Evolutionary conservation across 257 asterid genomes (phyloP), one percentile per base, ranked within the genome.

Genomic region (Solanum raphanifolium): DNA sequence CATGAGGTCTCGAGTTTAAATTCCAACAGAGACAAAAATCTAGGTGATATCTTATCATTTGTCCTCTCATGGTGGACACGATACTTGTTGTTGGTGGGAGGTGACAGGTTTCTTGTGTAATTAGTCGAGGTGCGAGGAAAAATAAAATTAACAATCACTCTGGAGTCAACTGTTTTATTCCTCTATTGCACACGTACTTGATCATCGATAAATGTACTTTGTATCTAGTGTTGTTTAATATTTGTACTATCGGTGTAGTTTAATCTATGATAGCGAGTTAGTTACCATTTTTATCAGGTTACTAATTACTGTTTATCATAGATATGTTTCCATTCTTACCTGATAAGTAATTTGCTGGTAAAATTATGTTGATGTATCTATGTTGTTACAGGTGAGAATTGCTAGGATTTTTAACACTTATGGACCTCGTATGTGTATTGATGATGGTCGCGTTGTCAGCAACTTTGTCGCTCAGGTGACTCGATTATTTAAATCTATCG

Each of bases 381-480:
- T 48, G 32, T 55, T 39, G 38, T 85, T 68, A 46, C 93, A 97
- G 99, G 98, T 95, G 60, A 92, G 99, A 88, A 97, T 95, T 88
- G 98, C 99, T 38, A 92, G 99, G 94, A 97, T 97, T 88, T 97
- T 97, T 27, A 97, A 97, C 91, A 97, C 99, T 10, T 97, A 97
- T 58, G 99, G 99, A 31, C 99, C 99, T 34, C 95, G 99, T 52
- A 97, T 97, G 99, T 97, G 98, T 89, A 95, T 97, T 81, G 99
- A 97, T 87, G 99, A 97, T 90, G 99, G 99, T 43, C 99, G 99
- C 73, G 99, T 97, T 68, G 99, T 97, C 32, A 97, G 99, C 92
- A 97, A 97, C 92, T 97, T 97, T 84, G 99, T 97, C 68, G 99
- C 99, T 90, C 99, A 97, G 99, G 99, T 96, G 87, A 87, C 41